phyloP scores from a whole-genome alignment of 177 flowering plant genomes.

The Vitis hybrid region DNA sequence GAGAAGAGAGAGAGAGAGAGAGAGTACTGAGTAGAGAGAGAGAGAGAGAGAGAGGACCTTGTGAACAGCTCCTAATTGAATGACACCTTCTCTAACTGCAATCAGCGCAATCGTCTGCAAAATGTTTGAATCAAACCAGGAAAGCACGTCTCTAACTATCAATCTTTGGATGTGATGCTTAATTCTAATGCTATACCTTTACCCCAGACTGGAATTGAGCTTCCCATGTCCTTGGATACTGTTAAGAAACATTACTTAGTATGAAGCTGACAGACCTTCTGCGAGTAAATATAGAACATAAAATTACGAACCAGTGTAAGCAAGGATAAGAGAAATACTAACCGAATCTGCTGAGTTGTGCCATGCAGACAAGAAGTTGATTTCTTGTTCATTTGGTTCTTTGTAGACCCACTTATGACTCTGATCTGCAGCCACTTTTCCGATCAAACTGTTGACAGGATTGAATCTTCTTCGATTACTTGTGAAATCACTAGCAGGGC shows the following conservation, averaged over 20 bases:
- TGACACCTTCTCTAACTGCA: conserved; percentile 94
- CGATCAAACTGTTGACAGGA: conserved; percentile 62
- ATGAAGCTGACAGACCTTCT: background rate
- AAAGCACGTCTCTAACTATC: background rate
- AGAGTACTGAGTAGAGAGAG: conserved; percentile 7
- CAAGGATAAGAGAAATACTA: conserved; percentile 19
- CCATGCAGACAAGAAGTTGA: conserved; percentile 91
- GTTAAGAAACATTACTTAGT: conserved; percentile 13
- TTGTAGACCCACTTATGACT: conserved; percentile 91
- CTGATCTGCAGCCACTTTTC: conserved; percentile 95
- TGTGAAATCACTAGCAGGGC: background rate
- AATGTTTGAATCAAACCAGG: conserved; percentile 11
- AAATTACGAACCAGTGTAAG: conserved; percentile 4
- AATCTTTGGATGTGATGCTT: background rate
- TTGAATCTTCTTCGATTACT: background rate
- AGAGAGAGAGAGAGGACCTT: conserved; percentile 54
- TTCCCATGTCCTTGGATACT: conserved; percentile 98
- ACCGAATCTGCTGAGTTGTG: conserved; percentile 86
- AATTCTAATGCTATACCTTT: conserved; percentile 43
- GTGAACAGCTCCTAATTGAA: conserved; percentile 84
- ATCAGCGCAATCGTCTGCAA: conserved; percentile 94
- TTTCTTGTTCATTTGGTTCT: conserved; percentile 84
- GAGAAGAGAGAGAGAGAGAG: background rate
- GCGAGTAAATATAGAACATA: conserved; percentile 5
- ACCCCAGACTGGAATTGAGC: conserved; percentile 92